Conservation (phyloP, 305 asterid genomes). For the Solanum hybrid region DNA sequence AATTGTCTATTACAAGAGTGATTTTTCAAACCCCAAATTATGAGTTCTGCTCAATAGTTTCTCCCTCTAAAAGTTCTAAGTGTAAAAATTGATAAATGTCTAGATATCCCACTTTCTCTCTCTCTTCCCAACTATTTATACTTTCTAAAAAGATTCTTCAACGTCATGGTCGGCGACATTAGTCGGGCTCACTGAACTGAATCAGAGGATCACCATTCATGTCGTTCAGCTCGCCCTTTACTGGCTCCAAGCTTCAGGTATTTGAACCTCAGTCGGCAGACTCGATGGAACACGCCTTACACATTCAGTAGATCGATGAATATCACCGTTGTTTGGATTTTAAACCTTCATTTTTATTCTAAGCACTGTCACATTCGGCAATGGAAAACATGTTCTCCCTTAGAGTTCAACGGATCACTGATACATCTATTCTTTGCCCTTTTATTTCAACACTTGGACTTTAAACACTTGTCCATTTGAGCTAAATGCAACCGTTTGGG, state of each 20-base stretch:
- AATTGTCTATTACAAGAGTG: background rate
- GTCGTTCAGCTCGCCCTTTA: background rate
- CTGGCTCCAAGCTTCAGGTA: background rate
- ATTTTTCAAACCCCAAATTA: background rate
- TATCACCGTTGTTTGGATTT: background rate
- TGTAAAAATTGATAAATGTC: background rate
- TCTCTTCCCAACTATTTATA: background rate
- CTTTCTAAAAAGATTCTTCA: background rate
- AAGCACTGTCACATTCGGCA: background rate
- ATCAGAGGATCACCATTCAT: background rate
- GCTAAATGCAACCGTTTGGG: background rate
- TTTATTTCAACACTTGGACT: background rate
- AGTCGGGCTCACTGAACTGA: background rate
- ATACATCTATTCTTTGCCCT: background rate
- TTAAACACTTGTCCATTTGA: background rate
- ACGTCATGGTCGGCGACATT: background rate
- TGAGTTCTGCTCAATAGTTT: background rate
- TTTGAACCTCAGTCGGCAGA: background rate
- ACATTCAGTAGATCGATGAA: too few species aligned
- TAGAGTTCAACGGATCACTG: background rate
- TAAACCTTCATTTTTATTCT: background rate
- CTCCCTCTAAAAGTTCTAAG: background rate
- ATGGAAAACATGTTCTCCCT: background rate
- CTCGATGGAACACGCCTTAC: background rate
- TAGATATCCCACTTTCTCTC: background rate